A percentile compares a stretch with the other conserved stretches of the same genome.
phyloP scores from a whole-genome alignment of 768 basidiomycete species.

The Calocybe cyanea region DNA sequence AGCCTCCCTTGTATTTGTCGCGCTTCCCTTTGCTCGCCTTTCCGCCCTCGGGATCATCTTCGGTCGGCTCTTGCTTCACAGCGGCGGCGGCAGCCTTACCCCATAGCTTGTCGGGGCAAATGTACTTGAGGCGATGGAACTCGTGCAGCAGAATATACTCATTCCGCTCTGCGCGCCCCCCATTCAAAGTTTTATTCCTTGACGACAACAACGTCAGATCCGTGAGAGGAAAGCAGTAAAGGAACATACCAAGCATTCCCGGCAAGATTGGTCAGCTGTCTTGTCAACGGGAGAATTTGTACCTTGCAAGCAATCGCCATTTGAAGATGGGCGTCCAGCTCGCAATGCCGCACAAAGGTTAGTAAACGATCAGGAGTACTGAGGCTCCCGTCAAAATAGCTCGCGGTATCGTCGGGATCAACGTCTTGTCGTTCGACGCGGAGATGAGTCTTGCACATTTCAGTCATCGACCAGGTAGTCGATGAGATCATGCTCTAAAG shows the following conservation, averaged over 20 bases:
- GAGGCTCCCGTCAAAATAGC: conserved; percentile 83
- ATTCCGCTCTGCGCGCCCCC: conserved; percentile 97
- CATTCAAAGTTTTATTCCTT: conserved; percentile 97
- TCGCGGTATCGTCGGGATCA: conserved; percentile 91
- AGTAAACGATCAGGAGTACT: conserved; percentile 73
- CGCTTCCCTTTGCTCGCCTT: conserved; percentile 65
- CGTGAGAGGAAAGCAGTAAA: neutral
- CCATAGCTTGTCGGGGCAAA: conserved; percentile 92
- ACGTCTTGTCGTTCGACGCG: conserved; percentile 87
- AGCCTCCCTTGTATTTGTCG: conserved; percentile 98
- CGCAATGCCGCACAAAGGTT: conserved; percentile 90
- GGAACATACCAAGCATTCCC: conserved; percentile 90
- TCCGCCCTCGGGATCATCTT: conserved; percentile 55
- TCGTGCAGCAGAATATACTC: conserved; percentile 99
- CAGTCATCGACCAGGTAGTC: conserved; percentile 96
- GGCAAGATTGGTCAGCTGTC: conserved; percentile 91
- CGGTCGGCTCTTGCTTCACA: conserved; percentile 44
- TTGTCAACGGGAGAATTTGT: conserved; percentile 88
- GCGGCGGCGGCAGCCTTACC: conserved; percentile 64
- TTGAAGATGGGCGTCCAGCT: conserved; percentile 93
- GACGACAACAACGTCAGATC: neutral
- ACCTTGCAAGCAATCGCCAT: conserved; percentile 97
- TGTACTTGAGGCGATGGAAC: conserved; percentile 93
- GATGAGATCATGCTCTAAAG: conserved; percentile 90
- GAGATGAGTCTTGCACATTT: conserved; percentile 93